These are phyloP conservation scores for Rhodotorula sp. DNA, from an alignment of 1,284 basidiomycete species.

Conservation along the genomic window DNA sequence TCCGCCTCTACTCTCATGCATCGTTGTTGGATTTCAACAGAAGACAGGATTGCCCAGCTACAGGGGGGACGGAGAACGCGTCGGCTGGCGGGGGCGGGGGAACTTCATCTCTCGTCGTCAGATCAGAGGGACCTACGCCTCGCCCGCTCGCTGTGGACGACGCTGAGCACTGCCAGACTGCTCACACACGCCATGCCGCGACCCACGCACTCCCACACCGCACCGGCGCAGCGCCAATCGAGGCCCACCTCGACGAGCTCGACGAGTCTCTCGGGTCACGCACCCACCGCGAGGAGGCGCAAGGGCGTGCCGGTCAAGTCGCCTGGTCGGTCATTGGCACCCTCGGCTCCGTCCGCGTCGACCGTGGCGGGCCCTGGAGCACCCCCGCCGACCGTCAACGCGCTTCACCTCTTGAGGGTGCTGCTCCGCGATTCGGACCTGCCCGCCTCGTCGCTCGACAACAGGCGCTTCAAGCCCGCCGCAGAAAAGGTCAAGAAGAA, in stretches of 20 bases:
- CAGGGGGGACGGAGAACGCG: no score
- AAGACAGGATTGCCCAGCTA: no score
- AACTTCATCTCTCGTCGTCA: no score
- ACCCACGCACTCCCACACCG: background rate
- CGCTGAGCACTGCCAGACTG: background rate
- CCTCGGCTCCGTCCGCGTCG: background rate
- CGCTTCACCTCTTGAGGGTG: background rate
- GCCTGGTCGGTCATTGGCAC: background rate
- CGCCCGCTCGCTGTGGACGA: no score
- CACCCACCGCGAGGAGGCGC: background rate
- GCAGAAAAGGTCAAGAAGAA: background rate
- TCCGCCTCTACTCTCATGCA: background rate
- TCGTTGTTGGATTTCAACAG: background rate
- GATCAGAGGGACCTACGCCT: no score
- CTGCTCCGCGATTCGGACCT: background rate
- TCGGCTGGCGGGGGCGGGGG: no score
- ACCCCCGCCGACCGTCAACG: background rate
- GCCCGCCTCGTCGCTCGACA: conserved; percentile 5
- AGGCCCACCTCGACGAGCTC: background rate
- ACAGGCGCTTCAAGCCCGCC: background rate
- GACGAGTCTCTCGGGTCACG: background rate
- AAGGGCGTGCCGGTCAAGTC: conserved; percentile 8
- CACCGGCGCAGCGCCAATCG: background rate
- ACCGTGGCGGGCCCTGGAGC: background rate
- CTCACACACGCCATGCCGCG: background rate